A percentile compares a stretch with the other conserved stretches of the same genome.
These are phyloP conservation scores for Suhomyces bribrorum DNA, from an alignment of 1,139 yeast genomes.

Conservation along the genomic window DNA sequence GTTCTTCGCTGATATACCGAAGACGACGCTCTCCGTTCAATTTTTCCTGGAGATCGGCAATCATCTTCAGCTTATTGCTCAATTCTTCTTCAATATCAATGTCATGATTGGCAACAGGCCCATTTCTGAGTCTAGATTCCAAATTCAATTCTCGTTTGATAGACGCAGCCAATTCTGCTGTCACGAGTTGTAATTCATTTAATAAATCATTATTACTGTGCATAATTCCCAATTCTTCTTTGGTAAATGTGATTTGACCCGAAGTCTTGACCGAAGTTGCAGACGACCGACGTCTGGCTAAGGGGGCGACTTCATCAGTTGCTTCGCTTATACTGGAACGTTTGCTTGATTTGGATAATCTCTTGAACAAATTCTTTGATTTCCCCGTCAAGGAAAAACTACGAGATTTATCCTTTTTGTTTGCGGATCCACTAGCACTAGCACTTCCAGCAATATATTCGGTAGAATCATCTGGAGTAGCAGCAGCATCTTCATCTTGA, in stretches of 20 bases:
- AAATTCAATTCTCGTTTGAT: constrained; percentile 64
- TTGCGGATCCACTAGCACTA: constrained; percentile 4
- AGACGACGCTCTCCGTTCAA: constrained; percentile 65
- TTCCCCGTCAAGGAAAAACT: constrained; percentile 29
- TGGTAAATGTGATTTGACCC: constrained; percentile 37
- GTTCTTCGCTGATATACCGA: constrained; percentile 71
- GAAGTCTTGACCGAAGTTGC: constrained; percentile 1
- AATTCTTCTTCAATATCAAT: constrained; percentile 27
- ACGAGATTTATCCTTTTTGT: constrained; percentile 23
- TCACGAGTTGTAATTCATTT: constrained; percentile 64
- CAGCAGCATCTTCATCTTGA: constrained; percentile 2
- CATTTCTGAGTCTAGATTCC: constrained; percentile 45
- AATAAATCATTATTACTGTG: constrained; percentile 58
- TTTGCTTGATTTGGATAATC: constrained; percentile 31
- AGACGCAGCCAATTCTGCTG: constrained; percentile 70
- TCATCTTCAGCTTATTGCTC: constrained; percentile 42
- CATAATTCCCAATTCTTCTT: constrained; percentile 64
- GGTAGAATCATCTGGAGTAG: constrained; percentile 10
- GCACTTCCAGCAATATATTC: not conserved
- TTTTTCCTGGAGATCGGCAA: constrained; percentile 56
- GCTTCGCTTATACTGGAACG: constrained; percentile 11
- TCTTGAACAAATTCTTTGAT: constrained; percentile 36
- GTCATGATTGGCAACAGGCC: constrained; percentile 1
- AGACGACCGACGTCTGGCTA: constrained; percentile 9
- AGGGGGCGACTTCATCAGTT: constrained; percentile 9